These are phyloP conservation scores for Lipomyces chichibuensis DNA, from an alignment of 805 yeast species.

Conservation along the genomic window DNA sequence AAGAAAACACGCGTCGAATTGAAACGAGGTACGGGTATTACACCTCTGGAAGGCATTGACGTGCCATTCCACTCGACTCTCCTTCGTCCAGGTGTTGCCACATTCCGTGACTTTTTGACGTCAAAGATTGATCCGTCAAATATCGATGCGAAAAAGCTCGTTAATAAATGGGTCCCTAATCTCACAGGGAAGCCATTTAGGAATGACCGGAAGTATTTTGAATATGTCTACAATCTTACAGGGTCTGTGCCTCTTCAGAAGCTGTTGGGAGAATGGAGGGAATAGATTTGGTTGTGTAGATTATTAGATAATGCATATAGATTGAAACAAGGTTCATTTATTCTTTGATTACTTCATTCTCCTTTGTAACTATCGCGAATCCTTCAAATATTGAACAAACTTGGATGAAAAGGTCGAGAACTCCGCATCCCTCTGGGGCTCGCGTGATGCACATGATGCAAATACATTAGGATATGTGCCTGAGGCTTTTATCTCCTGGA, in stretches of 20 bases:
- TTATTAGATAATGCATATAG: too few relatives aligned
- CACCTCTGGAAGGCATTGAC: conserved; percentile 97
- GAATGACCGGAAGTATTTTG: conserved; percentile 94
- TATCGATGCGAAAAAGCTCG: conserved; percentile 89
- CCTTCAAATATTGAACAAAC: too few relatives aligned
- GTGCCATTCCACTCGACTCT: conserved; percentile 99
- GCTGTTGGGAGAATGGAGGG: conserved; percentile 92
- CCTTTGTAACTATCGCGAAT: too few relatives aligned
- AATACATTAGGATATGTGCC: too few relatives aligned
- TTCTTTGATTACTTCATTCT: too few relatives aligned
- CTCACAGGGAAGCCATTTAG: conserved; percentile 97
- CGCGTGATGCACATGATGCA: too few relatives aligned
- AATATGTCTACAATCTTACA: conserved; percentile 91
- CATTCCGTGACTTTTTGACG: conserved; percentile 95
- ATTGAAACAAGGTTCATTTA: too few relatives aligned
- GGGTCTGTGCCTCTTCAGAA: conserved; percentile 86
- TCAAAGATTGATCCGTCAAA: conserved; percentile 95
- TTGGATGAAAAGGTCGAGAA: too few relatives aligned
- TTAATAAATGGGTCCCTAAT: conserved; percentile 96
- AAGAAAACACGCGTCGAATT: conserved; percentile 96
- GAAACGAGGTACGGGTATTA: conserved; percentile 96
- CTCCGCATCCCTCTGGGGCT: too few relatives aligned
- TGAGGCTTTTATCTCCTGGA: too few relatives aligned
- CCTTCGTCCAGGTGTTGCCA: conserved; percentile 97
- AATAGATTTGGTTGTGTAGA: conserved; percentile 46